phyloP scores from a whole-genome alignment of 2,329 filamentous ascomycete species.

The Alternaria triticina region DNA sequence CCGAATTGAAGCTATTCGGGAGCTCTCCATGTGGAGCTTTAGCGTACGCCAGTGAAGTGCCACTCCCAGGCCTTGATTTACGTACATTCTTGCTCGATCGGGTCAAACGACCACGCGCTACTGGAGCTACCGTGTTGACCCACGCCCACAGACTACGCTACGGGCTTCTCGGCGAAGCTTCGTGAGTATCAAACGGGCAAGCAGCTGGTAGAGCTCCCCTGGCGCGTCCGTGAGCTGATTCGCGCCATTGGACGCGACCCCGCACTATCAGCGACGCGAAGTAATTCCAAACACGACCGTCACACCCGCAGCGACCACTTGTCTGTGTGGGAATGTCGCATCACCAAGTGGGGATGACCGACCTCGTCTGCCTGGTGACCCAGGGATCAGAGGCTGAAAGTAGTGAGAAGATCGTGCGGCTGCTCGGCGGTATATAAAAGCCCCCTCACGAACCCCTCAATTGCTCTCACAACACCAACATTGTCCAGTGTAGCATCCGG shows the following conservation, averaged over 20 bases:
- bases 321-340: slow-evolving; percentile 26
- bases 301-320: slow-evolving; percentile 36
- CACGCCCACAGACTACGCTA: slow-evolving; percentile 20
- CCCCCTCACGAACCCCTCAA: slow-evolving; percentile 31
- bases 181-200: slow-evolving; percentile 21
- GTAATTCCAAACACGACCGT: slow-evolving; percentile 42
- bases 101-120: slow-evolving; percentile 17
- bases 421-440: slow-evolving; percentile 39
- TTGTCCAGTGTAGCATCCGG: slow-evolving; percentile 21
- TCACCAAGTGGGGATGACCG: slow-evolving; percentile 42
- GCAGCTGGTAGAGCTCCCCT: slow-evolving; percentile 18
- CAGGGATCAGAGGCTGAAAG: slow-evolving; percentile 23
- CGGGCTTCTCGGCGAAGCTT: slow-evolving; percentile 19
- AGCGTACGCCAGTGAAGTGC: slow-evolving; percentile 13
- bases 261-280: slow-evolving; percentile 40
- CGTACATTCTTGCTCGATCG: slow-evolving; percentile 21
- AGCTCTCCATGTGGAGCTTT: slow-evolving; percentile 20
- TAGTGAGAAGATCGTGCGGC: slow-evolving; percentile 20
- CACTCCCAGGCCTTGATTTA: slow-evolving; percentile 24
- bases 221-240: slow-evolving; percentile 27
- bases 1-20: slow-evolving; percentile 19
- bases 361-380: slow-evolving; percentile 29
- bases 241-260: slow-evolving; percentile 45
- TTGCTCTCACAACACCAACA: slow-evolving; percentile 21
- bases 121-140: slow-evolving; percentile 12